phyloP scores from a whole-genome alignment of 805 yeast species.

The Yamadazyma sp. region DNA sequence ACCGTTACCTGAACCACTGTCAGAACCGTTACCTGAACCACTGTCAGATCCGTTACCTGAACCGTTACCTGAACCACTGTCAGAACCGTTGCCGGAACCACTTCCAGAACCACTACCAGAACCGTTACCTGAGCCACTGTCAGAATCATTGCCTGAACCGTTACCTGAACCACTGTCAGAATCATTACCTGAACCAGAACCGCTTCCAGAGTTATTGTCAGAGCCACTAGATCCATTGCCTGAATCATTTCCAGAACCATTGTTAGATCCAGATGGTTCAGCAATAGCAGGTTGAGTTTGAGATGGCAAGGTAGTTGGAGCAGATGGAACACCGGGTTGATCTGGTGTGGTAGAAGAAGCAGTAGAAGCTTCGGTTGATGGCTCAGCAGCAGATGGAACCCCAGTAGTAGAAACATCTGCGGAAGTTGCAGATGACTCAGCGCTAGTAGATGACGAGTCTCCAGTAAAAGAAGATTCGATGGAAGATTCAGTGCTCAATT shows the following conservation, averaged over 20 bases:
- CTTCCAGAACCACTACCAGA: neutral
- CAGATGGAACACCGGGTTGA: constrained; percentile 4
- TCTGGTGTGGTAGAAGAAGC: constrained; percentile 4
- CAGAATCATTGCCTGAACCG: neutral
- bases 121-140: neutral
- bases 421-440: neutral
- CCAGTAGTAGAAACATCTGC: neutral
- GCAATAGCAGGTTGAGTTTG: constrained; percentile 15
- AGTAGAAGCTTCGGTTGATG: neutral
- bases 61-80: neutral
- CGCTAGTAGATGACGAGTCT: neutral
- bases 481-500: constrained; percentile 16
- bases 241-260: constrained; percentile 1
- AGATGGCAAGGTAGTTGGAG: constrained; percentile 6
- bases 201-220: neutral
- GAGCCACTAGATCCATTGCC: neutral
- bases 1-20: neutral
- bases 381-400: neutral
- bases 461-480: neutral
- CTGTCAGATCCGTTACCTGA: neutral
- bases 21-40: neutral
- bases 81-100: neutral
- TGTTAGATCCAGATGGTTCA: constrained; percentile 8
- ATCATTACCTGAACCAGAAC: neutral
- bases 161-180: neutral